Percentiles rank a stretch among this genome's conserved stretches.
Conservation (phyloP, 805 yeast genomes). For the Blastobotrys attinorum region DNA sequence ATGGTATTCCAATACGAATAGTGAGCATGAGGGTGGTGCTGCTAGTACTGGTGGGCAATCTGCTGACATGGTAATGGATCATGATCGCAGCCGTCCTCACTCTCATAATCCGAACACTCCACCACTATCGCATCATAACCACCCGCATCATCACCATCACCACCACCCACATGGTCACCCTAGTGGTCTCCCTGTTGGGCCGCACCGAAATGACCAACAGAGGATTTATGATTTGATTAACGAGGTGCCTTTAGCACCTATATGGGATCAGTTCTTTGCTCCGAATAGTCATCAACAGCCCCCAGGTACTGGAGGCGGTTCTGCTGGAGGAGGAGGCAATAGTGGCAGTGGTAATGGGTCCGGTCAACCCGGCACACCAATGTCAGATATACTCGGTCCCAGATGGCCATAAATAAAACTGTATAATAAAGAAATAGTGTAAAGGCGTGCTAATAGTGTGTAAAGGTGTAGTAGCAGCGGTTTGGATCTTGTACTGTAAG, state of each 20-base stretch:
- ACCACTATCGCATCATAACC: neutral
- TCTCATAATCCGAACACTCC: neutral
- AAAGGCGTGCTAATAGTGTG: neutral
- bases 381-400: neutral
- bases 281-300: neutral
- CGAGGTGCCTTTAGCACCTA: conserved; percentile 27
- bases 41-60: neutral
- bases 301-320: neutral
- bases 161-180: too few species aligned
- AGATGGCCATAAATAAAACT: neutral
- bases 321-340: neutral
- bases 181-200: too few species aligned
- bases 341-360: neutral
- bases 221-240: conserved; percentile 27
- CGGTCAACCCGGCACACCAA: neutral
- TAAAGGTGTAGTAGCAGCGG: too few species aligned
- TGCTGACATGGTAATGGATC: neutral
- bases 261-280: conserved; percentile 30
- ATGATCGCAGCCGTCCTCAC: neutral
- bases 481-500: too few species aligned
- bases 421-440: neutral
- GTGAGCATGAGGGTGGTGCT: neutral
- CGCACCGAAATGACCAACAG: conserved; percentile 23
- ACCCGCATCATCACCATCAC: neutral
- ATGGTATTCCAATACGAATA: neutral